phyloP scores from a whole-genome alignment of 2,329 filamentous ascomycete species.

The Knoxdaviesia capensis region DNA sequence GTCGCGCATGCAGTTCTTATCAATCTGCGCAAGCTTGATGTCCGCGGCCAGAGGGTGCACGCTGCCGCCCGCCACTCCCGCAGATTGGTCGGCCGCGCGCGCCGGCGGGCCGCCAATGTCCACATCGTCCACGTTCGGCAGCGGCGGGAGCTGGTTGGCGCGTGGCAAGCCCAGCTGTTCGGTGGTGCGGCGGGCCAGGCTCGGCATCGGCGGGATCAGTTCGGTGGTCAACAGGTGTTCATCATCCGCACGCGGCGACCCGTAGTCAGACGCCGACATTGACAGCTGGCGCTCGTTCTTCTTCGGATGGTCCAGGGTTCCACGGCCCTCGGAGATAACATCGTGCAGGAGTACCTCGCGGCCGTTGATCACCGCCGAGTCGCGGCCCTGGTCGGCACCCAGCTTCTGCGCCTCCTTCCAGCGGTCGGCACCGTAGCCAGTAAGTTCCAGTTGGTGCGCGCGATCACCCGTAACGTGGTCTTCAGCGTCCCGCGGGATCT shows the following conservation, averaged over 20 bases:
- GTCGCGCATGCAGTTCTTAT: constrained; percentile 88
- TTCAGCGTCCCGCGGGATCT: constrained; percentile 8
- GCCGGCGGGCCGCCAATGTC: constrained; percentile 63
- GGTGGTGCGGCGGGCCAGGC: constrained; percentile 38
- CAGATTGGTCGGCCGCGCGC: constrained; percentile 26
- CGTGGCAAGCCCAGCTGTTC: constrained; percentile 47
- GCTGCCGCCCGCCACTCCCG: constrained; percentile 10
- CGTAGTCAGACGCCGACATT: neutral
- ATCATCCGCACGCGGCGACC: constrained; percentile 12
- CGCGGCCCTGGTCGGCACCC: constrained; percentile 43
- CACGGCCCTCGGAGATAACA: constrained; percentile 42
- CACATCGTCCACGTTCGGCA: constrained; percentile 55
- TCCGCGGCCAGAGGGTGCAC: constrained; percentile 39
- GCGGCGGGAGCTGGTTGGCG: constrained; percentile 46
- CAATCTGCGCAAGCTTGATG: constrained; percentile 52
- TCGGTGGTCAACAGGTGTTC: constrained; percentile 12
- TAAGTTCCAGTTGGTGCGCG: constrained; percentile 53
- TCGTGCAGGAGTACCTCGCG: constrained; percentile 53
- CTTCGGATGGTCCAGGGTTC: constrained; percentile 28
- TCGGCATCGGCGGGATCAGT: constrained; percentile 34
- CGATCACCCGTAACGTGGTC: constrained; percentile 32
- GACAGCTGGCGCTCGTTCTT: constrained; percentile 9
- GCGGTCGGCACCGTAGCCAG: constrained; percentile 57
- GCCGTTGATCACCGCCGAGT: constrained; percentile 46
- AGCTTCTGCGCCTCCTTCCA: constrained; percentile 46